A percentile compares a stretch with the other conserved stretches of the same genome.
Conservation (phyloP, 2,329 filamentous ascomycete species). For the Chrysoporthe cubensis region DNA sequence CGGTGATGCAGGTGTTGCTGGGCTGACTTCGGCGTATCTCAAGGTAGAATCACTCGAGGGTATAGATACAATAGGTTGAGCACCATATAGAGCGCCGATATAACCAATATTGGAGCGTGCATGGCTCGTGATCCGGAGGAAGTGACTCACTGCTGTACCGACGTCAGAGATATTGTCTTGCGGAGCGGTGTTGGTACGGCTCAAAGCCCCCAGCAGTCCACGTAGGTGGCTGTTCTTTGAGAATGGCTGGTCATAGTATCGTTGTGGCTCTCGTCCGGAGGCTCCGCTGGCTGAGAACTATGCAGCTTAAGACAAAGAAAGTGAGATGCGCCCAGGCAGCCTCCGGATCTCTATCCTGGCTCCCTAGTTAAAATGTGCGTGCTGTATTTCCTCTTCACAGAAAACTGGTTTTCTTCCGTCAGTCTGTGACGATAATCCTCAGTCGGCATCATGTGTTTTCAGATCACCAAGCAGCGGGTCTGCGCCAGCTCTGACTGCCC, state of each 20-base stretch:
- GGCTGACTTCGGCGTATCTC: not conserved
- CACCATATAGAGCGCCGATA: no score
- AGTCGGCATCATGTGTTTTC: slow-evolving; percentile 1
- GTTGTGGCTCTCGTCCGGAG: not conserved
- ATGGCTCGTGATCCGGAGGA: no score
- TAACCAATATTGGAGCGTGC: no score
- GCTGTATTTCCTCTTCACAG: not conserved
- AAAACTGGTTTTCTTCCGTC: not conserved
- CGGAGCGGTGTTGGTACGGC: no score
- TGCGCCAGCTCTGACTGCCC: not conserved
- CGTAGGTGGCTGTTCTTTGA: not conserved
- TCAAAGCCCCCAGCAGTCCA: not conserved
- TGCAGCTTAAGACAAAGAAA: not conserved
- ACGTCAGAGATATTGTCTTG: no score
- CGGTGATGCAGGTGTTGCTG: slow-evolving; percentile 35
- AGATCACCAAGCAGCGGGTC: slow-evolving; percentile 7
- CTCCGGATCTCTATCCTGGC: not conserved
- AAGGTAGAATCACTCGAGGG: not conserved
- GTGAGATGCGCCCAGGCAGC: not conserved
- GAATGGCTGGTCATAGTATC: not conserved
- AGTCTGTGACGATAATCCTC: not conserved
- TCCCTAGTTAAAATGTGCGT: not conserved
- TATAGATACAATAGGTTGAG: no score
- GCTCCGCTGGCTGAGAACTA: not conserved
- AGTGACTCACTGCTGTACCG: no score